Base-by-base conservation (phyloP, 257 asterid species). In the Solanum appendiculatum region DNA sequence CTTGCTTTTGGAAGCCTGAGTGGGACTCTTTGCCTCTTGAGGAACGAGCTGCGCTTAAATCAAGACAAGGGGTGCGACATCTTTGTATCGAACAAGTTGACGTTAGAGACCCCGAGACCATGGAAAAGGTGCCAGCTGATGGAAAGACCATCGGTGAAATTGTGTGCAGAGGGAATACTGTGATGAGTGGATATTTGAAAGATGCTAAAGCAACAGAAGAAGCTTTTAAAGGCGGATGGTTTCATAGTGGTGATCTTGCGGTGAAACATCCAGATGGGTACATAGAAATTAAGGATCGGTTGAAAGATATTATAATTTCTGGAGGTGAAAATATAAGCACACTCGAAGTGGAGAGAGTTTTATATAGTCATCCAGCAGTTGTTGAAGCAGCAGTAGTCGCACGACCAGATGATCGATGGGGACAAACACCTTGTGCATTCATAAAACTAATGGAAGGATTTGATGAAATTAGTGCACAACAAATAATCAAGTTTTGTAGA, bases 341-440 rank as follows among this genome's bases (percentile, higher is more conserved):
- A 1, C 81, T 89, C 3, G 90, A 89, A 70, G 89, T 90, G 4
- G 92, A 90, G 25, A 86, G 90, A 39, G 92, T 87, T 63, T 48
- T 88, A 64, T 83, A 60, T 84, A n/a, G 80, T 21, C 91, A 90
- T 90, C 91, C 89, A 2, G 89, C 81, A 34, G 70, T 90, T 23
- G 85, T 88, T 20, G 91, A 90, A 83, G 91, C 90, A 73, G 89
- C 90, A 20, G 90, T 90, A 6, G 92, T 88, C 5, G 92, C 87
- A 5, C 84, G 89, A 75, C 91, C 91, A 34, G 46, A 20, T 5
- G 7, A 34, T 34, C 1, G 4, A 6, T 72, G 27, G 46, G 80
- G 48, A 72, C 92, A 90, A 86, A 88, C 89, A 6, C 91, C 91
- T 4, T 90, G 91, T 64, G 92, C 91, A 10, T 90, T 90, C 36